Evolutionary conservation across 164 flowering plant genomes (phyloP).

Genomic region (Annona squamosa): DNA sequence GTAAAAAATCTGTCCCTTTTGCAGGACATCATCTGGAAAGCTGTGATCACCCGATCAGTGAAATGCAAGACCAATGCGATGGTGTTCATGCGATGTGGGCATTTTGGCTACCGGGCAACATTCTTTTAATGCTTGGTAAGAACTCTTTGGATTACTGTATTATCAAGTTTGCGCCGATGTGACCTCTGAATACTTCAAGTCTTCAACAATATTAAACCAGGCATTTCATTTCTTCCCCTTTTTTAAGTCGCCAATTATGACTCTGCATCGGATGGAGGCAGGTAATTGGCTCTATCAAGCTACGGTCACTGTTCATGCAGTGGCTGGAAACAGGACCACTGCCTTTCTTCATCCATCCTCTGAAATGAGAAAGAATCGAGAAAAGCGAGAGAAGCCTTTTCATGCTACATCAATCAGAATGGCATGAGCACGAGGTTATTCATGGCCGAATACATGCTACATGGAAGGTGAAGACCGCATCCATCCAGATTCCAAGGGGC

Average conservation of each 20-base stretch:
- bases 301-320: not conserved
- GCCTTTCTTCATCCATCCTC: not conserved
- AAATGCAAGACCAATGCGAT: not conserved
- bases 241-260: not conserved
- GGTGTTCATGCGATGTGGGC: not conserved
- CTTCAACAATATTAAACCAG: too few species aligned
- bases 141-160: not conserved
- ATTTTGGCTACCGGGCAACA: not conserved
- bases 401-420: not conserved
- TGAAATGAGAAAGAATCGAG: too few species aligned
- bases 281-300: slow-evolving; percentile 8
- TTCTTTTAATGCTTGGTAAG: not conserved
- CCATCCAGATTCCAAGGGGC: not conserved
- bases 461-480: not conserved
- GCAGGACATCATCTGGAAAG: not conserved
- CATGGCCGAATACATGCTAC: not conserved
- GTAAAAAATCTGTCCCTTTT: not conserved
- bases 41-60: not conserved
- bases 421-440: not conserved
- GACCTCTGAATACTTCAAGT: too few species aligned
- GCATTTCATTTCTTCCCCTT: too few species aligned
- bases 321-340: slow-evolving; percentile 6
- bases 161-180: too few species aligned
- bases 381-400: not conserved
- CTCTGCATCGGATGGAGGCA: not conserved